These are phyloP conservation scores for Globisporangium iwayamae DNA, from an alignment of 352 stramenopile species.

Conservation along the genomic window DNA sequence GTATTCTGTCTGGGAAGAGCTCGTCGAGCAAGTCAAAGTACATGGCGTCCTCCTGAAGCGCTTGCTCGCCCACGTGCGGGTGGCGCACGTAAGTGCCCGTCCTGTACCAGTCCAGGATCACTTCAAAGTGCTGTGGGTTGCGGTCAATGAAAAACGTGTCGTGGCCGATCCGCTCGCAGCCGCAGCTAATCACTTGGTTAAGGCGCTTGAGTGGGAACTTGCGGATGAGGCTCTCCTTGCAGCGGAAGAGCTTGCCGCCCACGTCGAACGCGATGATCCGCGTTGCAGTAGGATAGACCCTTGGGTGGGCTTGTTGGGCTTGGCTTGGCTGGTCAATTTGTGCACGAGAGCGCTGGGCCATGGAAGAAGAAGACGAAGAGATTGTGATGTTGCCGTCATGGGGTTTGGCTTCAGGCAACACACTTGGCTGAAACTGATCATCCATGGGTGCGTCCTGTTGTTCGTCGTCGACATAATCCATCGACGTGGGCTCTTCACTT, in stretches of 20 bases:
- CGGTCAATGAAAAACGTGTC: constrained; percentile 71
- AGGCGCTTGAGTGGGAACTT: constrained; percentile 62
- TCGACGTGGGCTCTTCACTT: no score
- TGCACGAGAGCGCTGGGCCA: background rate
- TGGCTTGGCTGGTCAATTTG: background rate
- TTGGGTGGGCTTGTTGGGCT: background rate
- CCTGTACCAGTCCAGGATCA: constrained; percentile 77
- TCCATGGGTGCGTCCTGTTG: no score
- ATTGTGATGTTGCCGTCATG: no score
- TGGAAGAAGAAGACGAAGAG: background rate
- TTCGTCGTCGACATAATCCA: no score
- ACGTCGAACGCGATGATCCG: constrained; percentile 57
- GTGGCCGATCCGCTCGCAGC: constrained; percentile 39
- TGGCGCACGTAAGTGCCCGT: constrained; percentile 43
- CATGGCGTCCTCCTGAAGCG: constrained; percentile 49
- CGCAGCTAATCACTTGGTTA: constrained; percentile 53
- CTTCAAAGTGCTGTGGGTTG: constrained; percentile 66
- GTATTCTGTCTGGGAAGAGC: constrained; percentile 30
- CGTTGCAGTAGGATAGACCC: background rate
- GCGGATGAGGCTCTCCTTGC: constrained; percentile 57
- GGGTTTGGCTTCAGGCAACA: no score
- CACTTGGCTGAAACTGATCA: no score
- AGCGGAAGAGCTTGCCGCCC: constrained; percentile 61
- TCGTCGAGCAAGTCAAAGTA: constrained; percentile 73
- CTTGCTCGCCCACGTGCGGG: constrained; percentile 36